Conservation (phyloP, 352 stramenopile species). For the Elongisporangium anandrum region DNA sequence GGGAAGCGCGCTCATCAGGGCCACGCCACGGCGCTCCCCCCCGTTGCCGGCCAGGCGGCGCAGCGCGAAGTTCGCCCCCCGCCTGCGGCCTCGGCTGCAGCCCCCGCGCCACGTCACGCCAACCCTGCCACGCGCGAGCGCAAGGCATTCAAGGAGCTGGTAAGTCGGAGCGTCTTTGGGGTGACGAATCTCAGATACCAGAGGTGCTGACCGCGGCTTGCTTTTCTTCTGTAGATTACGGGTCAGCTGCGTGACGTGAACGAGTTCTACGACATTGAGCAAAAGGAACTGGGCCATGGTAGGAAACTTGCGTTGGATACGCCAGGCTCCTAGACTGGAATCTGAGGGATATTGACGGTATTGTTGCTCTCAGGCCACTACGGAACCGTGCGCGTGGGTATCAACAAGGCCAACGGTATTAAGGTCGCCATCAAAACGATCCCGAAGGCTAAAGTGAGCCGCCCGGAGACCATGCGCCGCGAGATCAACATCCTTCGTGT, state of each 20-base stretch:
- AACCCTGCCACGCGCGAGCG: conserved; percentile 48
- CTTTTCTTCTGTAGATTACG: conserved; percentile 58
- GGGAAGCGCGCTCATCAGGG: conserved; percentile 33
- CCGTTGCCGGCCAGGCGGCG: conserved; percentile 5
- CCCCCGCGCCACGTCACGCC: conserved; percentile 14
- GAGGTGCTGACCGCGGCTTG: background rate
- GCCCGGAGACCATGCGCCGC: conserved; percentile 94
- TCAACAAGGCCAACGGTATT: conserved; percentile 90
- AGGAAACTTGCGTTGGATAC: background rate
- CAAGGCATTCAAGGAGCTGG: conserved; percentile 70
- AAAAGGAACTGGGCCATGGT: conserved; percentile 84
- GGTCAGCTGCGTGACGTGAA: conserved; percentile 80
- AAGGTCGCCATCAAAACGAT: conserved; percentile 99
- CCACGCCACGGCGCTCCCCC: conserved; percentile 16
- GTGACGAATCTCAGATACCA: background rate
- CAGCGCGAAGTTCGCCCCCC: conserved; percentile 13
- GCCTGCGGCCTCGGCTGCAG: conserved; percentile 9
- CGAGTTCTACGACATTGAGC: conserved; percentile 85
- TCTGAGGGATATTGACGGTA: background rate
- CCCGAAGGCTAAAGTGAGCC: conserved; percentile 94
- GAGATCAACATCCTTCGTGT: conserved; percentile 90
- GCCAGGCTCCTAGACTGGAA: background rate
- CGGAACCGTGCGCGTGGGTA: conserved; percentile 95
- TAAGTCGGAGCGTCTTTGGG: conserved; percentile 15
- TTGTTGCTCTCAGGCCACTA: conserved; percentile 84